Percentiles rank a stretch among this genome's conserved stretches.
Conservation (phyloP, 345 rosid species). For the Mallotus nudiflorus region DNA sequence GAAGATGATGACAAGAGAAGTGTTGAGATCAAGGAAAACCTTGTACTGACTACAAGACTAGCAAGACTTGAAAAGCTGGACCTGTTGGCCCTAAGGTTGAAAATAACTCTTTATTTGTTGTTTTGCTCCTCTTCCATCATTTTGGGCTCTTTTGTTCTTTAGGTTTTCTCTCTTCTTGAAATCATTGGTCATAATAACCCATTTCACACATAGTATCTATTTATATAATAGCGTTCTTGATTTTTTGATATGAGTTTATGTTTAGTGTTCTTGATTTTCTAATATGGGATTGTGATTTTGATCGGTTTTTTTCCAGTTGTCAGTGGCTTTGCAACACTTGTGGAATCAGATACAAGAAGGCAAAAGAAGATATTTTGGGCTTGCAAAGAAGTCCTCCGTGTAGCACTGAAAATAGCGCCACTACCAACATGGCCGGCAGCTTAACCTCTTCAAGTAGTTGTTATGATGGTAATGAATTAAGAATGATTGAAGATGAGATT, state of each 20-base stretch:
- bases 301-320: background rate
- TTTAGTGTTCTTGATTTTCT: slow-evolving; percentile 6
- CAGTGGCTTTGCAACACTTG: slow-evolving; percentile 94
- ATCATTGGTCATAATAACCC: background rate
- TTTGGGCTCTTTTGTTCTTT: background rate
- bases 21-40: slow-evolving; percentile 37
- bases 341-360: slow-evolving; percentile 81
- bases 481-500: slow-evolving; percentile 38
- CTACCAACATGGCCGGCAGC: background rate
- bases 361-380: slow-evolving; percentile 35
- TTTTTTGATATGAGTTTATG: background rate
- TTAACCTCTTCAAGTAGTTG: background rate
- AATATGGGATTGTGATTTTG: no score
- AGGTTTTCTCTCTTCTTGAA: no score
- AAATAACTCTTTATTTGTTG: background rate
- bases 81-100: slow-evolving; percentile 90
- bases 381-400: slow-evolving; percentile 19
- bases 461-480: slow-evolving; percentile 1
- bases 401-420: no score
- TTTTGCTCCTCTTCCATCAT: background rate
- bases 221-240: background rate
- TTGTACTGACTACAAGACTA: slow-evolving; percentile 70
- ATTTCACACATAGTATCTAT: background rate
- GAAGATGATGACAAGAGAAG: slow-evolving; percentile 20
- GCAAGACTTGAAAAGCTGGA: slow-evolving; percentile 89